Evolutionary conservation across 495 filamentous ascomycete species (phyloP), one percentile per base, ranked within the genome.

Genomic region (Penicillium antarcticum): DNA sequence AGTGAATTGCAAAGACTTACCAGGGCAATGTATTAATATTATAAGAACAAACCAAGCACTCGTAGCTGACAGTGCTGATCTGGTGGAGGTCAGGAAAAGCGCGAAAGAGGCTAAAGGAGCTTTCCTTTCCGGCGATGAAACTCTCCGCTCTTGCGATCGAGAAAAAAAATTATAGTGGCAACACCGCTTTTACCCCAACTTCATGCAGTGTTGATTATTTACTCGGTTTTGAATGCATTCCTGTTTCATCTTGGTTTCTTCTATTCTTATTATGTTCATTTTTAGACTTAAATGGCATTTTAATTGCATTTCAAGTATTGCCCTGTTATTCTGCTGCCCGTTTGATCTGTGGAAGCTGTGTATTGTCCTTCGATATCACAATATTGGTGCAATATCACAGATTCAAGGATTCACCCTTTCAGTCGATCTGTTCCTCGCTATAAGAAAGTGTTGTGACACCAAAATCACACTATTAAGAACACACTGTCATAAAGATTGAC

Each of bases 121-220:
- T 62, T 65, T 65, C 62, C 53, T 65, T 65, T 65, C 62, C 62
- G 62, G 59, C 62, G 59, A 59, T 62, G 58, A 53, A 59, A 60
- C 54, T 58, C 61, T 64, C 58, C 60, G 60, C 60, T 61, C 51
- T 37, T 51, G 48, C 33, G 35, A 48, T 46, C 49, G 52, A 48
- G 51, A 57, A 62, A 65, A 64, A 63, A 65, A 61, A 64, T 54
- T 57, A 57, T 49, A 53, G 59, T 60, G 62, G 59, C 62, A 60
- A 37, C 37, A 49, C 47, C 47, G 47, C 44, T 52, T 53, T 60
- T 60, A 62, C 51, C 45, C 39, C 49, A 44, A 50, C 38, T 26
- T 21, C 8, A 29, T 29, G 17, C 39, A 18, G 34, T 24, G 46
- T 49, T 41, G 31, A 24, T 19, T 33, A 49, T 34, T 34, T 41